These are phyloP conservation scores for Nicotiana obtusifolia DNA, from an alignment of 257 asterid genomes.

Conservation along the genomic window DNA sequence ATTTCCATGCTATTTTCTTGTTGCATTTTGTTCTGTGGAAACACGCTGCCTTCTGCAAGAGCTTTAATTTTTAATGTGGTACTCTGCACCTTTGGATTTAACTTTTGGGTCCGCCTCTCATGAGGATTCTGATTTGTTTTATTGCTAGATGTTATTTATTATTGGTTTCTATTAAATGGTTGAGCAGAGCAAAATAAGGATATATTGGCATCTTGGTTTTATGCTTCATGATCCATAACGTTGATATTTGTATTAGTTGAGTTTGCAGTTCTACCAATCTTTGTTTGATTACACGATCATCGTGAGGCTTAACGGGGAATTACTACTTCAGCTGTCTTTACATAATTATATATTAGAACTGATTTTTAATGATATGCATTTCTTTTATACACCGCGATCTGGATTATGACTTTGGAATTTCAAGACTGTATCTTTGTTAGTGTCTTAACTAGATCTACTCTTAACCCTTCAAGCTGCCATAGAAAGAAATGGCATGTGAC, in stretches of 20 bases:
- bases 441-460: neutral
- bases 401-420: neutral
- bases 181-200: neutral
- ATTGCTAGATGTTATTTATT: neutral
- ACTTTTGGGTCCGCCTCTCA: neutral
- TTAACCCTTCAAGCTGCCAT: neutral
- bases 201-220: neutral
- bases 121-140: neutral
- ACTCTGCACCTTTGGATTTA: neutral
- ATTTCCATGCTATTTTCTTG: neutral
- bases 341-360: neutral
- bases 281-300: neutral
- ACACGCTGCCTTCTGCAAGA: no score
- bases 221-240: neutral
- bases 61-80: neutral
- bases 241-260: neutral
- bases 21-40: neutral
- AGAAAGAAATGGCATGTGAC: neutral
- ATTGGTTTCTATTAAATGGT: neutral
- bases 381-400: neutral
- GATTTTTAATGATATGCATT: neutral
- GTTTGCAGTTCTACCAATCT: neutral
- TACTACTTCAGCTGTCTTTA: neutral
- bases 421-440: neutral
- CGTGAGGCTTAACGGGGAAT: neutral